Percentiles rank a stretch among this genome's conserved stretches.
Conservation (phyloP, 2,329 filamentous ascomycete species). For the Aspergillus ibericus region DNA sequence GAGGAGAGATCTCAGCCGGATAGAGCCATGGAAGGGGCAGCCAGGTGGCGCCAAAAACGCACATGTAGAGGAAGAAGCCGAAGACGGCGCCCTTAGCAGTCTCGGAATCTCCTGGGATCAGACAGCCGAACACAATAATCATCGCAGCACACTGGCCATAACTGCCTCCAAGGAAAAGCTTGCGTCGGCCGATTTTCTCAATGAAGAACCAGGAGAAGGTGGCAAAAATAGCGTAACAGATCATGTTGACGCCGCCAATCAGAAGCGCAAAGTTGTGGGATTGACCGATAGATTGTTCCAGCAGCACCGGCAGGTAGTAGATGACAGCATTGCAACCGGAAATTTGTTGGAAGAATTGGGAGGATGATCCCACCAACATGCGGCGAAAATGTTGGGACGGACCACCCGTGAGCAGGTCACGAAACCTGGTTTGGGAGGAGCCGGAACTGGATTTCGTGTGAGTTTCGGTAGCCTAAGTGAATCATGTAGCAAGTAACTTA, state of each 20-base stretch:
- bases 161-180: slow-evolving; percentile 16
- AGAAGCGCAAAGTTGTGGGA: slow-evolving; percentile 12
- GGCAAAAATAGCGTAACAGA: slow-evolving; percentile 18
- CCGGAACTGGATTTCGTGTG: slow-evolving; percentile 3
- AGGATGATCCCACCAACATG: slow-evolving; percentile 15
- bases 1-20: slow-evolving; percentile 49
- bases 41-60: slow-evolving; percentile 41
- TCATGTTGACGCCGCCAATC: slow-evolving; percentile 19
- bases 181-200: slow-evolving; percentile 16
- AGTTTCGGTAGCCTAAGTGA: background rate
- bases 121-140: slow-evolving; percentile 15
- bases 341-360: slow-evolving; percentile 17
- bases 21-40: slow-evolving; percentile 58
- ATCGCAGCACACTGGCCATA: slow-evolving; percentile 15
- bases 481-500: background rate
- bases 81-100: slow-evolving; percentile 19
- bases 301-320: slow-evolving; percentile 14
- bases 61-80: slow-evolving; percentile 22
- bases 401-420: slow-evolving; percentile 16
- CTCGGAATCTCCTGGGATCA: slow-evolving; percentile 11
- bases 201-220: slow-evolving; percentile 20
- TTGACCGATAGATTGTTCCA: slow-evolving; percentile 16
- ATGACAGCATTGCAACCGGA: slow-evolving; percentile 20
- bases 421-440: slow-evolving; percentile 3
- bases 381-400: slow-evolving; percentile 17